Base-by-base conservation (phyloP, 805 yeast genomes). In the Komagataella kurtzmanii region DNA sequence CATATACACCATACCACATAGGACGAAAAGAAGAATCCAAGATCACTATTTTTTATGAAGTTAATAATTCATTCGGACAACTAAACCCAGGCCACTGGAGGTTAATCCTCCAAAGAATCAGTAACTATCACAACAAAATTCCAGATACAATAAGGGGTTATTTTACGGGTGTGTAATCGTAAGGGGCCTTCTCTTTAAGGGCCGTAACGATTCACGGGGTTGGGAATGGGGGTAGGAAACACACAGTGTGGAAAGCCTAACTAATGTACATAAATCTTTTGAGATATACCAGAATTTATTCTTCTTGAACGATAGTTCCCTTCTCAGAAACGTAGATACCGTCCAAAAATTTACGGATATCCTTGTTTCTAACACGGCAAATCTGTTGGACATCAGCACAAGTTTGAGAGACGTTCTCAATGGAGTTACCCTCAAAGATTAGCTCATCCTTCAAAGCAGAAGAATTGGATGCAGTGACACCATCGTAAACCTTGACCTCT, bases 331-430 rank as follows among this genome's bases (percentile, higher is more conserved):
- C 99, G 76, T 91, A 91, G 79, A 91, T 90, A 89, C 99, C 99
- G 76, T 95, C 99, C 82, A 93, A 86, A 84, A 91, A 91, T 83
- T 91, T 91, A 80, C 99, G 88, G 90, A 93, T 91, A 93, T 91
- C 99, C 91, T 93, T 93, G 93, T 91, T 91, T 82, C 96, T 87
- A 71, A 89, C 98, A 75, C 95, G 83, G 82, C 97, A 89, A 75
- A 81, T 81, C 80, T 91, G 98, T 78, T 91, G 97, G 67, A 93
- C 81, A 71, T 89, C 97, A 68, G 99, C 99, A 75, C 96, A 93
- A 70, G 89, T 86, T 79, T 91, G 99, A 60, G 98, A 93, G 64
- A 91, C 99, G 69, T 82, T 87, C 79, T 91, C 97, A 65, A 88
- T 80, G 57, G 97, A 91, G 91, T 88, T 90, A 77, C 99, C 99